Conservation (phyloP, 495 filamentous ascomycete species). For the Pseudevernia furfuracea region DNA sequence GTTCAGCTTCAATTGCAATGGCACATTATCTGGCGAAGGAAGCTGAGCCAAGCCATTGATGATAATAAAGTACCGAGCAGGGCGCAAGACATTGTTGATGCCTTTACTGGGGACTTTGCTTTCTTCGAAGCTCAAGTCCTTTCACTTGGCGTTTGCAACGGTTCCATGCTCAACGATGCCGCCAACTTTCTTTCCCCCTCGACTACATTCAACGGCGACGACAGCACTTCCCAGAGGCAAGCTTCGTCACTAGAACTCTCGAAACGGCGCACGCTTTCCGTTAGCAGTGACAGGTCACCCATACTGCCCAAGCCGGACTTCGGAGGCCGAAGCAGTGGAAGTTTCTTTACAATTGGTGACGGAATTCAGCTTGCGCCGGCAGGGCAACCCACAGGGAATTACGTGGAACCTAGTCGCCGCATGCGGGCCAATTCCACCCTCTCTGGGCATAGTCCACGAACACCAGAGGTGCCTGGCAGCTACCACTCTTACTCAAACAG, state of each 20-base stretch:
- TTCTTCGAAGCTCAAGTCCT: constrained; percentile 43
- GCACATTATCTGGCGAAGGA: constrained; percentile 71
- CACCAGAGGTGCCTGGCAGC: constrained; percentile 27
- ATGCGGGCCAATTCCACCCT: constrained; percentile 35
- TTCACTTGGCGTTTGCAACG: constrained; percentile 52
- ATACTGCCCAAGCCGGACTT: constrained; percentile 33
- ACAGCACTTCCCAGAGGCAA: constrained; percentile 36
- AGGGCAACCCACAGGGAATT: constrained; percentile 4
- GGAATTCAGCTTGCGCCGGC: constrained; percentile 8
- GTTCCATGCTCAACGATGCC: constrained; percentile 45
- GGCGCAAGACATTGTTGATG: constrained; percentile 55
- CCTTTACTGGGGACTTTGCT: constrained; percentile 69
- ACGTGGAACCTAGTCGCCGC: constrained; percentile 16
- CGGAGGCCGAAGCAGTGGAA: constrained; percentile 24
- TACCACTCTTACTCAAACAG: constrained; percentile 27
- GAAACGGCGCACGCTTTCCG: constrained; percentile 47
- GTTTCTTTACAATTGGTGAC: constrained; percentile 25
- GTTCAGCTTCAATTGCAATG: constrained; percentile 73
- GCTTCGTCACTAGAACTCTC: constrained; percentile 40
- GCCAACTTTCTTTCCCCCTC: constrained; percentile 45
- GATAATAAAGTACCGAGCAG: constrained; percentile 54
- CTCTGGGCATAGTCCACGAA: constrained; percentile 37
- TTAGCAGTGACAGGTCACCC: constrained; percentile 59
- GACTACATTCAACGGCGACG: constrained; percentile 31
- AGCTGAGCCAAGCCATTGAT: constrained; percentile 66